A percentile compares a stretch with the other conserved stretches of the same genome.
These are phyloP conservation scores for Monilinia vaccinii-corymbosi DNA, from an alignment of 2,329 filamentous ascomycete genomes.

Conservation along the genomic window DNA sequence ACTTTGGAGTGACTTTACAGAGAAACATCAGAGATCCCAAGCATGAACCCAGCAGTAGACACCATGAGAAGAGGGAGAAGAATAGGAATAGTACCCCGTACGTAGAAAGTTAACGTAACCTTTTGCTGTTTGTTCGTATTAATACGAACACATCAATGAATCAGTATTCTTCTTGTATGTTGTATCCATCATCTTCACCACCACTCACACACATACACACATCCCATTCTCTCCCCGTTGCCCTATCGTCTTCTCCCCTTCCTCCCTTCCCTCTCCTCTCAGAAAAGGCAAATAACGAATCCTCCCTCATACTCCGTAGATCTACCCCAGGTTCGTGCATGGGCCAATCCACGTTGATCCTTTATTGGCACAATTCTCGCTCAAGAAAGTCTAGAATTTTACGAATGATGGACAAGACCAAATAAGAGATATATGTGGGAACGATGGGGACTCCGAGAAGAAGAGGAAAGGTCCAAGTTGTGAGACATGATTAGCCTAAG, in stretches of 20 bases:
- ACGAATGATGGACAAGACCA: neutral
- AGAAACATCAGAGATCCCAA: too few species aligned
- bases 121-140: too few species aligned
- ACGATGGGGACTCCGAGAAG: too few species aligned
- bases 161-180: too few species aligned
- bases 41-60: too few species aligned
- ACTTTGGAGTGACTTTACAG: too few species aligned
- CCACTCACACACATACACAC: neutral
- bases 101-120: too few species aligned
- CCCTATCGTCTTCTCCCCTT: neutral
- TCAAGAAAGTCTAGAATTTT: neutral
- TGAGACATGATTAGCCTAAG: neutral
- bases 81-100: too few species aligned
- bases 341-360: neutral
- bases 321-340: conserved; percentile 7
- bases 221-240: neutral
- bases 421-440: neutral
- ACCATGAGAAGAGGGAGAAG: too few species aligned
- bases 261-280: neutral
- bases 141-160: too few species aligned
- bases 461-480: neutral
- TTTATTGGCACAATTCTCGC: neutral
- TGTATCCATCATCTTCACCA: too few species aligned
- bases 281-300: neutral
- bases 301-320: neutral